These are phyloP conservation scores for Chaetomium cochliodes DNA, from an alignment of 495 filamentous ascomycete genomes.

Conservation along the genomic window DNA sequence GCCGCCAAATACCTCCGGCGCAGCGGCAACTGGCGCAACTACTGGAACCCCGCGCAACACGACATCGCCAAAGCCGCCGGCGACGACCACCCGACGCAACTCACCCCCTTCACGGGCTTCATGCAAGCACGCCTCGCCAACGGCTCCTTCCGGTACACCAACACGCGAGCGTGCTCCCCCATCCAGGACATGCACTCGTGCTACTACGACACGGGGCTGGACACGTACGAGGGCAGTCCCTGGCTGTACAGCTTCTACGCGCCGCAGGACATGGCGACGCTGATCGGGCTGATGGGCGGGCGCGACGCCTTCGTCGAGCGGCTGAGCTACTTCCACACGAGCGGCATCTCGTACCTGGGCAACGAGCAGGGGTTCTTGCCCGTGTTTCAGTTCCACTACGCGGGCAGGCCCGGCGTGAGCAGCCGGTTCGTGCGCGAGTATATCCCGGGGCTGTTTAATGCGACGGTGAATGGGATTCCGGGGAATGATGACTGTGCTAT, in stretches of 20 bases:
- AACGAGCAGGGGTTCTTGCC: conserved; percentile 75
- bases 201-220: conserved; percentile 58
- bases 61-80: conserved; percentile 33
- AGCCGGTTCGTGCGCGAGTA: conserved; percentile 61
- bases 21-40: conserved; percentile 57
- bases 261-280: conserved; percentile 65
- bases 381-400: conserved; percentile 72
- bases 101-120: conserved; percentile 63
- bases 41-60: conserved; percentile 49
- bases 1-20: conserved; percentile 57
- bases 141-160: conserved; percentile 65
- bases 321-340: conserved; percentile 62
- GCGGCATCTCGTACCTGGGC: conserved; percentile 65
- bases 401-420: conserved; percentile 62
- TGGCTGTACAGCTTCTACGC: conserved; percentile 75
- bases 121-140: conserved; percentile 63
- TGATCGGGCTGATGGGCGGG: conserved; percentile 61
- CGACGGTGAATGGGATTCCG: conserved; percentile 60
- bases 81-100: conserved; percentile 27
- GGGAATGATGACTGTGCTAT: conserved; percentile 77
- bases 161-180: conserved; percentile 62
- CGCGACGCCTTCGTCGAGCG: conserved; percentile 56
- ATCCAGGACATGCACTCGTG: conserved; percentile 44
- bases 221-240: conserved; percentile 68
- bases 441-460: conserved; percentile 66